Evolutionary conservation across 345 rosid genomes (phyloP).

Genomic region (Barbarea vulgaris): DNA sequence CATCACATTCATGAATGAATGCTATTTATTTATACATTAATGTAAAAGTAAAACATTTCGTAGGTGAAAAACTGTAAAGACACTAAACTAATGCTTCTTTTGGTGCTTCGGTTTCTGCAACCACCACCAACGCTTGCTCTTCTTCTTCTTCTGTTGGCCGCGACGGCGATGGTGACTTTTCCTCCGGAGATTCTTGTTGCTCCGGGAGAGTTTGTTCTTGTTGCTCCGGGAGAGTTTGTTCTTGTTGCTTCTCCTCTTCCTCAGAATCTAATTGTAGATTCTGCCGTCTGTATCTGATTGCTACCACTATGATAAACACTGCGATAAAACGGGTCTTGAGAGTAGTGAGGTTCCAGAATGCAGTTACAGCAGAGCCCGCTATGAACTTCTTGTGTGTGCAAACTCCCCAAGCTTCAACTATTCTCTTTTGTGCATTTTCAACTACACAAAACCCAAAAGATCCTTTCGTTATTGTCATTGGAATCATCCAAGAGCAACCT

Average conservation of each 20-base stretch:
- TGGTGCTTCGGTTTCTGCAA: slow-evolving; percentile 28
- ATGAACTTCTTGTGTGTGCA: slow-evolving; percentile 91
- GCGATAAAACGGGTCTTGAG: slow-evolving; percentile 80
- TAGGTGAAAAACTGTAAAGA: neutral
- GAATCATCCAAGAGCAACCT: neutral
- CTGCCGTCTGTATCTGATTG: slow-evolving; percentile 63
- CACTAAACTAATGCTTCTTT: slow-evolving; percentile 22
- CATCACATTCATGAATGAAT: neutral
- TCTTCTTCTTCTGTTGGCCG: slow-evolving; percentile 32
- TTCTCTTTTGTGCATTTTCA: slow-evolving; percentile 48
- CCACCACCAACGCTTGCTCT: slow-evolving; percentile 52
- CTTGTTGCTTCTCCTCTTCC: slow-evolving; percentile 41
- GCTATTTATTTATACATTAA: neutral
- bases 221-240: slow-evolving; percentile 22
- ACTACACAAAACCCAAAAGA: slow-evolving; percentile 41
- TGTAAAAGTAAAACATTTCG: neutral
- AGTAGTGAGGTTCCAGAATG: slow-evolving; percentile 90
- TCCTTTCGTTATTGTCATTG: neutral
- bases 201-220: slow-evolving; percentile 33
- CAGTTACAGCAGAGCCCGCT: slow-evolving; percentile 71
- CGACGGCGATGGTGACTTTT: neutral
- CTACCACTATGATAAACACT: slow-evolving; percentile 79
- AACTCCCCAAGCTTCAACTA: slow-evolving; percentile 66
- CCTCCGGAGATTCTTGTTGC: neutral
- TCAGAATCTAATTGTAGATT: slow-evolving; percentile 44